A percentile compares a stretch with the other conserved stretches of the same genome.
These are phyloP conservation scores for Corinectria fuckeliana DNA, from an alignment of 2,329 filamentous ascomycete species.

Conservation along the genomic window DNA sequence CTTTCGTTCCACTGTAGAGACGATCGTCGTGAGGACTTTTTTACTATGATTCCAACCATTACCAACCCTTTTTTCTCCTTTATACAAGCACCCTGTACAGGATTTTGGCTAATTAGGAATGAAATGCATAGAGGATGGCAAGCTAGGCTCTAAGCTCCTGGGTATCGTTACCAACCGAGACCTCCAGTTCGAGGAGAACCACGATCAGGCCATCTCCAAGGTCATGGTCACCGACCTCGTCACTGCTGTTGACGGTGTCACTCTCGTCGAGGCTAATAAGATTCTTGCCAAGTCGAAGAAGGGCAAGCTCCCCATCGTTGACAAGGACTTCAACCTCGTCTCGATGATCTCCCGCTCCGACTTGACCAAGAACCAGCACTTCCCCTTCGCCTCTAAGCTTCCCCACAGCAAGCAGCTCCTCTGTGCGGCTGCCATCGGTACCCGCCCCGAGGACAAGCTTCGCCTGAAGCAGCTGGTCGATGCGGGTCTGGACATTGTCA, in stretches of 20 bases:
- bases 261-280: slow-evolving; percentile 85
- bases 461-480: slow-evolving; percentile 89
- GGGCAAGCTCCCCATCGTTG: slow-evolving; percentile 94
- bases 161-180: slow-evolving; percentile 98
- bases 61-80: slow-evolving; percentile 21
- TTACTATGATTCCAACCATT: slow-evolving; percentile 43
- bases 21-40: slow-evolving; percentile 78
- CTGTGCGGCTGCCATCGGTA: slow-evolving; percentile 93
- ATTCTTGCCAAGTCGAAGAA: slow-evolving; percentile 97
- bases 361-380: slow-evolving; percentile 98
- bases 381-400: slow-evolving; percentile 94
- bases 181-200: slow-evolving; percentile 91
- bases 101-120: slow-evolving; percentile 31
- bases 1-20: slow-evolving; percentile 99
- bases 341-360: slow-evolving; percentile 95
- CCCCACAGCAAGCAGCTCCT: slow-evolving; percentile 97
- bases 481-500: slow-evolving; percentile 91
- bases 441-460: slow-evolving; percentile 88
- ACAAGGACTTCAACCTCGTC: slow-evolving; percentile 81
- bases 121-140: slow-evolving; percentile 77
- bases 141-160: slow-evolving; percentile 91
- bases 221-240: slow-evolving; percentile 97
- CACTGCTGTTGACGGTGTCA: slow-evolving; percentile 84
- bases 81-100: slow-evolving; percentile 16
- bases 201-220: slow-evolving; percentile 74